Evolutionary conservation across 768 basidiomycete genomes (phyloP).

Genomic region (Leccinum incarnatum): DNA sequence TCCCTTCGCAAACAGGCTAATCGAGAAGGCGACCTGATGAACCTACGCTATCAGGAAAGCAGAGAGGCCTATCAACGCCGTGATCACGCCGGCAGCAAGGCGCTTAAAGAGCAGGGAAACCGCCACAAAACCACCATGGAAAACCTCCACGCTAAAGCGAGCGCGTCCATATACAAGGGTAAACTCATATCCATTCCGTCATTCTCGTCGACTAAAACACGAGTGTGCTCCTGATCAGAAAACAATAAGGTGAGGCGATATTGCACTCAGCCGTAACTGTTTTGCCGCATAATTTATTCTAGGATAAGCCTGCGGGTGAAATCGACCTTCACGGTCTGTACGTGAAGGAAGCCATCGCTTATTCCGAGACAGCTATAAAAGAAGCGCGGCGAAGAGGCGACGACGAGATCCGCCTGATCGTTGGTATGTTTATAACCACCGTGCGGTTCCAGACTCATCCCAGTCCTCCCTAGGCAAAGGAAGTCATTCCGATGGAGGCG

Average conservation of each 20-base stretch:
- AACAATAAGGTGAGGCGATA: slow-evolving; percentile 60
- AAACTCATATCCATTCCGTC: slow-evolving; percentile 34
- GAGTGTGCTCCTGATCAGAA: slow-evolving; percentile 38
- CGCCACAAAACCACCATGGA: slow-evolving; percentile 74
- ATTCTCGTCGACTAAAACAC: not conserved
- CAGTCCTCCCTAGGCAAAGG: slow-evolving; percentile 62
- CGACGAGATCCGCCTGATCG: slow-evolving; percentile 71
- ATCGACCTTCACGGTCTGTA: slow-evolving; percentile 91
- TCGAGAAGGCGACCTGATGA: slow-evolving; percentile 75
- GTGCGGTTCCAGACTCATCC: not conserved
- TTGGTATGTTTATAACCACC: slow-evolving; percentile 52
- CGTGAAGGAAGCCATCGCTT: slow-evolving; percentile 84
- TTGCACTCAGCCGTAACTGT: not conserved
- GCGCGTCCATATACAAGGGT: slow-evolving; percentile 73
- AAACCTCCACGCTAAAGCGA: slow-evolving; percentile 71
- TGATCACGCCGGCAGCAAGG: slow-evolving; percentile 75
- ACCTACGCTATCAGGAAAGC: slow-evolving; percentile 58
- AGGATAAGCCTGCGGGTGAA: slow-evolving; percentile 66
- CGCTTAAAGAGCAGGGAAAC: slow-evolving; percentile 77
- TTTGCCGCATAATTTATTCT: slow-evolving; percentile 2
- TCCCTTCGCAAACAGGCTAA: slow-evolving; percentile 71
- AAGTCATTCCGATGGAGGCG: slow-evolving; percentile 73
- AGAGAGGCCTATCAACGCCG: slow-evolving; percentile 69
- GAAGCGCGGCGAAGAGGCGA: slow-evolving; percentile 61
- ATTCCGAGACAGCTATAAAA: slow-evolving; percentile 67